These are phyloP conservation scores for Ogataea degrootiae DNA, from an alignment of 805 yeast species.

Conservation along the genomic window DNA sequence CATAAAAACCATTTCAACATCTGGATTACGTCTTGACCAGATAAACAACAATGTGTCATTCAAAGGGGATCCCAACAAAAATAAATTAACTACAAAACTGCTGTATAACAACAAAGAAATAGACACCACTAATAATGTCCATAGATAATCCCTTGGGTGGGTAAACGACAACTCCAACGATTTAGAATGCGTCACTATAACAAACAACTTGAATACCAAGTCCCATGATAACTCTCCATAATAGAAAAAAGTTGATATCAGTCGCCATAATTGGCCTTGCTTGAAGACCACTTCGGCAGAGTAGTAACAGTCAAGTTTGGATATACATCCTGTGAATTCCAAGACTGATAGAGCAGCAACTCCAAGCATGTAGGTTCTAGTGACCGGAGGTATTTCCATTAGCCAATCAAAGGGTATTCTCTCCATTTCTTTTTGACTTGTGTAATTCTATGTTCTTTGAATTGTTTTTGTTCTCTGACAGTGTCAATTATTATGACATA, in stretches of 20 bases:
- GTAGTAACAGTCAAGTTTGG: slow-evolving; percentile 29
- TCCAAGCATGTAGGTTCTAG: slow-evolving; percentile 33
- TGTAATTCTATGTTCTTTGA: not conserved
- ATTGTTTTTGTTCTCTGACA: not conserved
- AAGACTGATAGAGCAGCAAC: slow-evolving; percentile 30
- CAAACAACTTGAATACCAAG: slow-evolving; percentile 30
- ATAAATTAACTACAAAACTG: slow-evolving; percentile 23
- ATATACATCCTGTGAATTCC: slow-evolving; percentile 30
- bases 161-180: slow-evolving; percentile 33
- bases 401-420: slow-evolving; percentile 37
- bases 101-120: slow-evolving; percentile 29
- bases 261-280: slow-evolving; percentile 33
- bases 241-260: slow-evolving; percentile 35
- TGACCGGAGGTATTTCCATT: slow-evolving; percentile 42
- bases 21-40: slow-evolving; percentile 44
- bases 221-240: slow-evolving; percentile 37
- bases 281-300: slow-evolving; percentile 35
- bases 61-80: slow-evolving; percentile 36
- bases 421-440: slow-evolving; percentile 21
- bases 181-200: slow-evolving; percentile 35
- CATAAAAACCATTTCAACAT: slow-evolving; percentile 34
- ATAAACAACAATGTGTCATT: slow-evolving; percentile 37
- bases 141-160: slow-evolving; percentile 33
- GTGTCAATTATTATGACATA: too few relatives aligned
- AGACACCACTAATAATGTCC: slow-evolving; percentile 33